Evolutionary conservation across 1,284 basidiomycete species (phyloP).

Genomic region (Melampsora occidentalis): DNA sequence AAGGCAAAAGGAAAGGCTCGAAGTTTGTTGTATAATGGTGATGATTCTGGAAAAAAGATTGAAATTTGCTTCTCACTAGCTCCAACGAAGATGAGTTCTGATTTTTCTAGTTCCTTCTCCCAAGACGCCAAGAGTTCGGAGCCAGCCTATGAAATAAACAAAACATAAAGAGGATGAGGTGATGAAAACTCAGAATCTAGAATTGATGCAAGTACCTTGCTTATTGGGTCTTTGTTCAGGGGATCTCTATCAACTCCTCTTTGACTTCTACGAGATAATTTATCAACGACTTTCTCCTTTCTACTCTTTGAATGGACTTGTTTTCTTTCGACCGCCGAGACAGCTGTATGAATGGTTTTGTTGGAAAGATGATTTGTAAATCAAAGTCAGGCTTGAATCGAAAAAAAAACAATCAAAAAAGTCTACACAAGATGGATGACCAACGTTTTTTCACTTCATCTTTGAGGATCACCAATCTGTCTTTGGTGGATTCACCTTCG

Average conservation of each 20-base stretch:
- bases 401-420: background rate
- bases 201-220: background rate
- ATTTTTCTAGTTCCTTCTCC: background rate
- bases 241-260: background rate
- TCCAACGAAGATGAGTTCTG: background rate
- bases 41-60: background rate
- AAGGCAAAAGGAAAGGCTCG: background rate
- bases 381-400: too few species aligned
- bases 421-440: background rate
- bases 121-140: slow-evolving; percentile 1
- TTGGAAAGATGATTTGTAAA: too few species aligned
- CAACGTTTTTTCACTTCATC: background rate
- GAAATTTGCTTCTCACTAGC: background rate
- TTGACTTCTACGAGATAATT: background rate
- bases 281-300: background rate
- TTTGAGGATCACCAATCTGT: slow-evolving; percentile 1
- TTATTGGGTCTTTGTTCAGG: background rate
- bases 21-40: background rate
- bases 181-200: background rate
- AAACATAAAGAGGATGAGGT: background rate
- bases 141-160: background rate
- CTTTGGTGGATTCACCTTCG: background rate
- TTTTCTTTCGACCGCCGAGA: too few species aligned
- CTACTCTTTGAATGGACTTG: background rate
- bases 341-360: too few species aligned